Evolutionary conservation across 805 yeast species (phyloP), one percentile per base, ranked within the genome.

Genomic region (Naumovozyma castellii): DNA sequence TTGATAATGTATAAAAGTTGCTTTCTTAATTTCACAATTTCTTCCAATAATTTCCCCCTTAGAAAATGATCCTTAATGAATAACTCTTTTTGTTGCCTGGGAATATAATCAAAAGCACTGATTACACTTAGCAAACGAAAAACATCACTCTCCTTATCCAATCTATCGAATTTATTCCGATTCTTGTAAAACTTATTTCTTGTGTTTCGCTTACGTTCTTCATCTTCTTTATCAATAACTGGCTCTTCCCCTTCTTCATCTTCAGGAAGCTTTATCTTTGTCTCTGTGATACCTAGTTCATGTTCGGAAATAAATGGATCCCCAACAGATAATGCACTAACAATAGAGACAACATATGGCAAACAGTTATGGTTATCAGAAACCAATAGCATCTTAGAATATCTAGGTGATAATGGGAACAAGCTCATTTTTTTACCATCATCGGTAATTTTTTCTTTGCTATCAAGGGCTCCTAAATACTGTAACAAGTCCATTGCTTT

Each of bases 331-430:
- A 92, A 64, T 0, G 87, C 95, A 25, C 97, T 82, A 1, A 92
- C 97, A 39, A 92, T 71, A 0, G 97, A 92, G 35, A 92, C 76
- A n/a, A 92, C 72, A 54, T 84, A 90, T 0, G 94, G 86, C 41
- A 92, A 65, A 60, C 97, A 88, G 5, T 74, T 80, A 34, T 74
- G 76, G 58, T 92, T 97, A 57, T 86, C 84, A 5, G 95, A 95
- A 31, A 90, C 75, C 20, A 88, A 71, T 41, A 92, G 67, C 73
- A 92, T 85, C 56, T 88, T 88, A 2, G 97, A 79, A 59, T 83
- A 94, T 36, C 98, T 69, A 2, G 99, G 98, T 54, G 92, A 80
- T 50, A 92, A 68, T 31, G 99, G 99, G 68, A 92, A 90, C 41
- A 78, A 64, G 47, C 94, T 77, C 95, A 92, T 92, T 37, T 78